A percentile compares a stretch with the other conserved stretches of the same genome.
phyloP scores from a whole-genome alignment of 306 rosid species.

The Mimosa bimucronata region DNA sequence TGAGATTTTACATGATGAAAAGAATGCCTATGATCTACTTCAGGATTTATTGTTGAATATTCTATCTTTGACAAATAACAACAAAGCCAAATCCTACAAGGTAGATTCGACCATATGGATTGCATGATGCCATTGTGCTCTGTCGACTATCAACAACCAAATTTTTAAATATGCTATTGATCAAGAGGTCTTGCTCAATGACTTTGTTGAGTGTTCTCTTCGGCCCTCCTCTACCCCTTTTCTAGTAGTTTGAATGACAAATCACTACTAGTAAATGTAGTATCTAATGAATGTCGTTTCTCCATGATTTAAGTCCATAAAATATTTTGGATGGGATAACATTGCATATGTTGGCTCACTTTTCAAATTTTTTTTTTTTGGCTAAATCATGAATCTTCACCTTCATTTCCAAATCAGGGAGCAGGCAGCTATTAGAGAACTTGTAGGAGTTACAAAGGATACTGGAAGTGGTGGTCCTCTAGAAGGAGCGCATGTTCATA shows the following conservation, averaged over 20 bases:
- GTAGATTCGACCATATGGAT: no score
- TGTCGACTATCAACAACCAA: no score
- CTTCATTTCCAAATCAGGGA: conserved; percentile 65
- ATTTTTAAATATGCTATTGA: no score
- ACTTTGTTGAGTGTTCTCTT: no score
- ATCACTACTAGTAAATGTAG: conserved; percentile 11
- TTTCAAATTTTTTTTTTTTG: conserved; percentile 13
- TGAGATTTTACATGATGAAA: conserved; percentile 1
- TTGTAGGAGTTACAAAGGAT: conserved; percentile 71
- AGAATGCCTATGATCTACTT: conserved; percentile 8
- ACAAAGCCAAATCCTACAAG: no score
- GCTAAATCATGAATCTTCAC: conserved; percentile 14
- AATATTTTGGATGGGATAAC: conserved; percentile 6
- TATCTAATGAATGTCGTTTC: background rate
- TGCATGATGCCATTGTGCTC: no score
- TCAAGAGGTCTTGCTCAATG: no score
- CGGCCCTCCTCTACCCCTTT: no score
- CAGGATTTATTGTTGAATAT: conserved; percentile 20
- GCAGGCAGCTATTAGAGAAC: conserved; percentile 81
- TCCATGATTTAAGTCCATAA: conserved; percentile 18
- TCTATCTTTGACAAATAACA: no score
- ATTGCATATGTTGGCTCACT: conserved; percentile 11
- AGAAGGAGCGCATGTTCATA: conserved; percentile 94
- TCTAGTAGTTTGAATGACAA: background rate
- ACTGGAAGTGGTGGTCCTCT: conserved; percentile 73